Evolutionary conservation across 2,329 filamentous ascomycete species (phyloP), one percentile per base, ranked within the genome.

Genomic region (Neofusicoccum sp.): DNA sequence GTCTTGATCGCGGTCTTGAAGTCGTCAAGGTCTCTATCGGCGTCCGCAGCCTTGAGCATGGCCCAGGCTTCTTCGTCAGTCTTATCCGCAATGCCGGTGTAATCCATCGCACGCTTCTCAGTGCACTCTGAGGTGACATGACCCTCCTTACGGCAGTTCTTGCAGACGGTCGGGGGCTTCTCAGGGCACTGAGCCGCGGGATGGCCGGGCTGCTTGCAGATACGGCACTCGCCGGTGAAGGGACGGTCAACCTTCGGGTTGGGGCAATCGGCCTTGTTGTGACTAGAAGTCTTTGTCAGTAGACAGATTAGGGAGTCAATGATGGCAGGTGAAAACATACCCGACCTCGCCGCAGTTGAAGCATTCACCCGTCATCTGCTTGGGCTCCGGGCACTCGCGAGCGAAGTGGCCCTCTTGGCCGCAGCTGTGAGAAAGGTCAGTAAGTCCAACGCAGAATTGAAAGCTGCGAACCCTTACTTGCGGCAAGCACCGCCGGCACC

Each of bases 151-250:
- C 81, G 78, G 73, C 82, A 84, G 62, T 85, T 82, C 66, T 80
- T 82, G 70, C 82, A 85, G 30, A 74, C 72, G 57, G 63, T 67
- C 76, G 86, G 78, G 6, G 81, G 80, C 63, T 83, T 84, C 1
- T 81, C 73, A 1, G 87, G 87, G 65, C 89, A 92, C 56, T 89
- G 85, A 20, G 82, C 80, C 56, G 82, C 76, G 67, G 84, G 76
- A 64, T 87, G 84, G 20, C 84, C 84, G 34, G 78, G 70, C 61
- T 80, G 67, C 14, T 78, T 74, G 65, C 84, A 86, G 71, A 83
- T 77, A 63, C 82, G 83, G 75, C 88, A 91, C 8, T 76, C 82
- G 3, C 86, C 84, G 49, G 77, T 79, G 69, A 84, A 84, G 11
- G 75, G 69, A 57, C 77, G 78, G 61, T 80, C 76, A 57, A 84